phyloP scores from a whole-genome alignment of 345 rosid species.

The Eutrema japonicum region DNA sequence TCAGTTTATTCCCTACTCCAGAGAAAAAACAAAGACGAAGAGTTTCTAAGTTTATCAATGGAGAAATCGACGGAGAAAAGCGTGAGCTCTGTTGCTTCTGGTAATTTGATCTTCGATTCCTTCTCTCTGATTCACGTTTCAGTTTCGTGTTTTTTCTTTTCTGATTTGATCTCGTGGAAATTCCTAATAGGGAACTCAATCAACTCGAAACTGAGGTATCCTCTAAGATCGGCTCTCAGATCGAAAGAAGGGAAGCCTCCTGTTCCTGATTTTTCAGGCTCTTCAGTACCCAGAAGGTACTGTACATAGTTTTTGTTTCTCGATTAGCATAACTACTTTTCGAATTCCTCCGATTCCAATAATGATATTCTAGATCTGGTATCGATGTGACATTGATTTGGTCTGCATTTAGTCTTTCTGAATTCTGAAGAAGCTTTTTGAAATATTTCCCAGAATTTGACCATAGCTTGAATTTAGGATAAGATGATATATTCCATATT shows the following conservation, averaged over 20 bases:
- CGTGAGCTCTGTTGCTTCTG: slow-evolving; percentile 49
- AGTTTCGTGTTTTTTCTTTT: background rate
- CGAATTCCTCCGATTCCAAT: background rate
- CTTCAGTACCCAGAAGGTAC: slow-evolving; percentile 46
- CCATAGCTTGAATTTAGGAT: background rate
- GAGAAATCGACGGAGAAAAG: slow-evolving; percentile 52
- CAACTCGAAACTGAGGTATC: slow-evolving; percentile 74
- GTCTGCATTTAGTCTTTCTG: background rate
- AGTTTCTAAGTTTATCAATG: slow-evolving; percentile 33
- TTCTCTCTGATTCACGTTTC: background rate
- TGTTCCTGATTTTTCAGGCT: slow-evolving; percentile 46
- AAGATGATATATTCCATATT: background rate
- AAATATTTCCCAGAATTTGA: background rate
- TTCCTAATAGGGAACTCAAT: slow-evolving; percentile 44
- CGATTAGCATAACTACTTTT: background rate
- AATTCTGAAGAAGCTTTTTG: background rate
- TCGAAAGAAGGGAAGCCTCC: slow-evolving; percentile 64
- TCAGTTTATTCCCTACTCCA: slow-evolving; percentile 33
- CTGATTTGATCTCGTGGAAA: background rate
- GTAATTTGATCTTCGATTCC: slow-evolving; percentile 37
- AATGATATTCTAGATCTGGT: slow-evolving; percentile 14
- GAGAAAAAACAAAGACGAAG: background rate
- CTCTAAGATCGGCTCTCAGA: slow-evolving; percentile 78
- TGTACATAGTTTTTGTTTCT: background rate
- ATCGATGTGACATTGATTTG: background rate